Evolutionary conservation across 345 rosid species (phyloP).

Genomic region (Salix exigua): DNA sequence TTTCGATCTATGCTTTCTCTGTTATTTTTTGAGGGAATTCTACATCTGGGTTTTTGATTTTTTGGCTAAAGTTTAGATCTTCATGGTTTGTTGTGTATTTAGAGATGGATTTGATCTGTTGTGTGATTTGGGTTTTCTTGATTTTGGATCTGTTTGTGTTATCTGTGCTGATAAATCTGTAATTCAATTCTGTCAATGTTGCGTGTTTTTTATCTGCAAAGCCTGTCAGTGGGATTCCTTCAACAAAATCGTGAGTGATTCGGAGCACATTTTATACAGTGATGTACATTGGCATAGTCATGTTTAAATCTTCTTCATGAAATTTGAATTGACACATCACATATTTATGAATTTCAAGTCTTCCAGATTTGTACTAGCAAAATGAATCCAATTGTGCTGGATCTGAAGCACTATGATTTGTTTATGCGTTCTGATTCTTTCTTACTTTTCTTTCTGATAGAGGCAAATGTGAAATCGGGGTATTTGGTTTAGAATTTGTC

Average conservation of each 20-base stretch:
- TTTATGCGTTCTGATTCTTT: neutral
- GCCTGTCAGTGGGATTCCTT: neutral
- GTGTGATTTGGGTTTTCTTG: neutral
- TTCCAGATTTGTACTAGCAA: neutral
- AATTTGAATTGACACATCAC: neutral
- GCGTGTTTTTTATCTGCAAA: neutral
- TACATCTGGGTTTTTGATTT: constrained; percentile 6
- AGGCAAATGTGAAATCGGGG: neutral
- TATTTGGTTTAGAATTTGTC: neutral
- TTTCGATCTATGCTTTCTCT: neutral
- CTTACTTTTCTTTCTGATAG: neutral
- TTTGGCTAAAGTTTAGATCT: constrained; percentile 13
- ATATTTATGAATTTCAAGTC: neutral
- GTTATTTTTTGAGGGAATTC: neutral
- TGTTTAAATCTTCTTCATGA: neutral
- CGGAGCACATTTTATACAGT: neutral
- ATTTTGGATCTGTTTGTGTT: constrained; percentile 2
- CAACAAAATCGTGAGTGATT: neutral
- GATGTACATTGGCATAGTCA: neutral
- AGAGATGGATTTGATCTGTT: neutral
- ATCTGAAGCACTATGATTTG: neutral
- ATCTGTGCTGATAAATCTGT: neutral
- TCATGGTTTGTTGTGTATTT: neutral
- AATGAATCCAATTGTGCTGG: neutral
- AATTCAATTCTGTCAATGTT: neutral